These are phyloP conservation scores for Polytrichum formosum DNA, from an alignment of 225 moss, liverwort and hornwort species.

Conservation along the genomic window DNA sequence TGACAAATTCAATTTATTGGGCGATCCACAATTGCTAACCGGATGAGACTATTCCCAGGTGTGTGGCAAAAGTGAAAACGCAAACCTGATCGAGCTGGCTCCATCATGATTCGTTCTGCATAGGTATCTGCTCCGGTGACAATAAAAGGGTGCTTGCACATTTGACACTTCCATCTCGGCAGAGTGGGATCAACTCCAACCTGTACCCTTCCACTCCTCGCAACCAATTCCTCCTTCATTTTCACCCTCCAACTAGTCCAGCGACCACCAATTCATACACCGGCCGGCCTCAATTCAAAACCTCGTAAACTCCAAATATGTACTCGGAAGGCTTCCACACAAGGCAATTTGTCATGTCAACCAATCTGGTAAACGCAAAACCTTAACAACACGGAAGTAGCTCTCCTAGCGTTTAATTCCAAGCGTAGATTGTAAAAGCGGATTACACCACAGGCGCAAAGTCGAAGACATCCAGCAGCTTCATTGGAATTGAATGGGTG, in stretches of 20 bases:
- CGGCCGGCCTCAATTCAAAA: too few species aligned
- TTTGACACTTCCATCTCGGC: conserved; percentile 85
- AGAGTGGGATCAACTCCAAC: conserved; percentile 68
- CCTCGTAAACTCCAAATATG: background rate
- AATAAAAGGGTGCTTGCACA: conserved; percentile 82
- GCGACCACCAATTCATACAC: background rate
- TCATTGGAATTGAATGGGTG: too few species aligned
- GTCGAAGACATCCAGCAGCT: too few species aligned
- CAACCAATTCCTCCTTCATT: conserved; percentile 13
- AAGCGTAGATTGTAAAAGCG: too few species aligned
- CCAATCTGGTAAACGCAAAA: background rate
- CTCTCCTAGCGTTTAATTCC: too few species aligned
- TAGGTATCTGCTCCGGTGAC: conserved; percentile 77
- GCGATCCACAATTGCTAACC: background rate
- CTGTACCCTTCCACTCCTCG: conserved; percentile 34
- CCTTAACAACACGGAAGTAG: background rate
- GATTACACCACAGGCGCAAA: too few species aligned
- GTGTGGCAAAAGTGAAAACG: background rate
- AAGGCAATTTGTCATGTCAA: background rate
- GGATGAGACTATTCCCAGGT: background rate
- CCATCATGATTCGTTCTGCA: conserved; percentile 67
- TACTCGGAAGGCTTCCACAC: background rate
- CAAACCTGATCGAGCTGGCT: conserved; percentile 68
- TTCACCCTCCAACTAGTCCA: background rate
- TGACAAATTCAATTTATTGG: background rate